phyloP scores from a whole-genome alignment of 176 grass and related monocot species.

The Saccharum spontaneum region DNA sequence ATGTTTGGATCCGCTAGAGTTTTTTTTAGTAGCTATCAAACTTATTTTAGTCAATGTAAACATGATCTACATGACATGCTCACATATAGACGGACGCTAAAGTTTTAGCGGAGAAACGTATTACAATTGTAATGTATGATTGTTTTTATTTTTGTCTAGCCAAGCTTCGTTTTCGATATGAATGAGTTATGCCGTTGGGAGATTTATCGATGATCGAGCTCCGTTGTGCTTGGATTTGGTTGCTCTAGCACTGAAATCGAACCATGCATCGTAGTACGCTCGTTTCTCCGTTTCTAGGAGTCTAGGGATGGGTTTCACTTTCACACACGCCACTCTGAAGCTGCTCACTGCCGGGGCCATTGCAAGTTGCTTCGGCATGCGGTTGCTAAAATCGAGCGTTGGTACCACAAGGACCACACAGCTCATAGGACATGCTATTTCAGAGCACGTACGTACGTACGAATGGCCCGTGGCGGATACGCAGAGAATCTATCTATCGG shows the following conservation, averaged over 20 bases:
- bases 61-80: too few relatives aligned
- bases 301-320: background rate
- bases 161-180: too few relatives aligned
- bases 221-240: background rate
- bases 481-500: background rate
- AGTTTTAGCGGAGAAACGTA: too few relatives aligned
- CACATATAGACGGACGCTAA: too few relatives aligned
- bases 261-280: background rate
- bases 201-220: too few relatives aligned
- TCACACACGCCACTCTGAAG: background rate
- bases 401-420: constrained; percentile 23
- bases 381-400: background rate
- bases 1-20: too few relatives aligned
- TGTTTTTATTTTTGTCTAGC: too few relatives aligned
- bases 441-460: background rate
- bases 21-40: too few relatives aligned
- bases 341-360: background rate
- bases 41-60: too few relatives aligned
- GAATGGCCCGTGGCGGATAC: background rate
- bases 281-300: background rate
- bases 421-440: background rate
- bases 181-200: too few relatives aligned
- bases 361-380: background rate
- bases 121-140: too few relatives aligned
- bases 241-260: background rate